Base-by-base conservation (phyloP, 257 asterid species). In the Striga asiatica region DNA sequence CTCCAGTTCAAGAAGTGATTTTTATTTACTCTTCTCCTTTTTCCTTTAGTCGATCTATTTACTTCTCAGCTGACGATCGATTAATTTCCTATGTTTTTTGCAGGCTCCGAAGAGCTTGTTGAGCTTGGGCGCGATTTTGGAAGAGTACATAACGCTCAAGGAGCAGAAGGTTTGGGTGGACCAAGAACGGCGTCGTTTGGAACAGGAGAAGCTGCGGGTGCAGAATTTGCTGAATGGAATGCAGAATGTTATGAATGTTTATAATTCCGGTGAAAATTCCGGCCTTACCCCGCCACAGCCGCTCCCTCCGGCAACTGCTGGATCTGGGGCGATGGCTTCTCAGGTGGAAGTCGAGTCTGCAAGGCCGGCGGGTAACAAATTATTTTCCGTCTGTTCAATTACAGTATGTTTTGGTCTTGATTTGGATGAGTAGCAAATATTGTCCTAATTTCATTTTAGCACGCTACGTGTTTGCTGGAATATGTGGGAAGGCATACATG, bases 21-120 rank as follows among this genome's bases (percentile, higher is more conserved):
- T 12, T 1, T 3, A 17, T 0, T 38, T 22, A 2, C 14, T 5
- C 17, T 41, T 16, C 8, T 4, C 1, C 1, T 4, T 12, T 4
- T 38, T 39, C n/a, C n/a, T 21, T 31, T 14, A 3, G 0, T 10
- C 2, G 2, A 6, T 22, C 17, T 2, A 7, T 17, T 0, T 23
- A 31, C 38, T 37, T 23, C 60, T 14, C 16, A 3, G 46, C 55
- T 61, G 48, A 42, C 12, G 54, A 39, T 60, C 13, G 34, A 11
- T 57, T 39, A 23, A 5, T 14, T 61, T 38, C 47, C 22, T 13
- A 11, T 17, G 3, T 25, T 38, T n/a, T 46, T 1, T 64, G 24
- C 29, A 91, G 98, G 91, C 89, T 24, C 96, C 98, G 14, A 87
- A 83, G 77, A 79, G 74, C 65, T 66, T 91, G 76, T 59, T 91